These are phyloP conservation scores for Lepiota brunneoincarnata DNA, from an alignment of 768 basidiomycete species.

Conservation along the genomic window DNA sequence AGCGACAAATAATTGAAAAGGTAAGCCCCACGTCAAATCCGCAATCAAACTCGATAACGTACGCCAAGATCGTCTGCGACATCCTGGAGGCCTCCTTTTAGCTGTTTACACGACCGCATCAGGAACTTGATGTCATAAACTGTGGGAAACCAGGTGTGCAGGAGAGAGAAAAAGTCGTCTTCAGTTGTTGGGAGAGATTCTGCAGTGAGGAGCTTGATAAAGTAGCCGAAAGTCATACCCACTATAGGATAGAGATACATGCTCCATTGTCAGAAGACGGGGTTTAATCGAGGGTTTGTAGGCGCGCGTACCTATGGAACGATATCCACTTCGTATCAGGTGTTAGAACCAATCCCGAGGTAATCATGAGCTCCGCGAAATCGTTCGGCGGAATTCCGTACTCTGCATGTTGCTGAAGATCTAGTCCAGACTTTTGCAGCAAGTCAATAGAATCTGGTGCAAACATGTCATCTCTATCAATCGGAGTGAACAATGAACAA, in stretches of 20 bases:
- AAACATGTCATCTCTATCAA: constrained; percentile 91
- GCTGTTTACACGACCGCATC: constrained; percentile 82
- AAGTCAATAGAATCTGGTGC: constrained; percentile 97
- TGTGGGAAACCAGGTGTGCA: constrained; percentile 91
- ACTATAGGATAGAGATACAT: constrained; percentile 37
- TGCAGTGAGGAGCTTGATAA: constrained; percentile 89
- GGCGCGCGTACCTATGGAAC: constrained; percentile 86
- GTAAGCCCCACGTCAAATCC: not conserved
- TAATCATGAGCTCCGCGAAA: constrained; percentile 97
- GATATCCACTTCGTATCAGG: constrained; percentile 95
- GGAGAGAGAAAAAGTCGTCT: constrained; percentile 83
- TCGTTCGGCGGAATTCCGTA: constrained; percentile 90
- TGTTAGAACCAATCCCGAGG: constrained; percentile 87
- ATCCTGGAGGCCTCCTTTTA: constrained; percentile 90
- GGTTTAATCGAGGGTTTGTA: not conserved
- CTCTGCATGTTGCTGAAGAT: constrained; percentile 91
- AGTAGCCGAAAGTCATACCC: constrained; percentile 99
- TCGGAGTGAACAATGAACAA: not conserved
- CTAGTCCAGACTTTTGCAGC: constrained; percentile 91
- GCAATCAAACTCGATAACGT: constrained; percentile 25
- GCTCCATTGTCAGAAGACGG: not conserved
- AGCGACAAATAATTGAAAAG: constrained; percentile 2
- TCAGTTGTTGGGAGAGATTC: constrained; percentile 86
- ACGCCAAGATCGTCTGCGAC: constrained; percentile 96
- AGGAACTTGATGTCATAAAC: constrained; percentile 98